These are phyloP conservation scores for Candida silvicultrix DNA, from an alignment of 805 yeast genomes.

Conservation along the genomic window DNA sequence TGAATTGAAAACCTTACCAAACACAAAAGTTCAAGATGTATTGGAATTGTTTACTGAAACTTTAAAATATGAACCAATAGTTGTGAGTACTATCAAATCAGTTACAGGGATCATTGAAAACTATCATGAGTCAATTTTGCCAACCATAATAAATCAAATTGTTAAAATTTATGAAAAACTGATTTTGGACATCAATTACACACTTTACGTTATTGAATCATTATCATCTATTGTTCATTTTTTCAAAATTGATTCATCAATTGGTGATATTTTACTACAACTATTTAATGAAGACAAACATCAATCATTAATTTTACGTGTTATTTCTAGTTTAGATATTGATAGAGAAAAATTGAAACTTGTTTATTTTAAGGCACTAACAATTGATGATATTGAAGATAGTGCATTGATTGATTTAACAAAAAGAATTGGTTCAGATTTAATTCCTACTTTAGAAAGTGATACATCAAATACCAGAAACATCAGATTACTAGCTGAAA, in stretches of 20 bases:
- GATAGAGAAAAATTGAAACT: slow-evolving; percentile 10
- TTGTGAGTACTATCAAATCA: slow-evolving; percentile 24
- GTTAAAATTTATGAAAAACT: slow-evolving; percentile 9
- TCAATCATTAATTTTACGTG: slow-evolving; percentile 18
- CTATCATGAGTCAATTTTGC: slow-evolving; percentile 8
- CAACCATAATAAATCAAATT: slow-evolving; percentile 6
- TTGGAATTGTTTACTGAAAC: slow-evolving; percentile 26
- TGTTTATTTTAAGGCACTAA: slow-evolving; percentile 17
- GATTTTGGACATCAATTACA: slow-evolving; percentile 6
- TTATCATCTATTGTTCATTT: slow-evolving; percentile 13
- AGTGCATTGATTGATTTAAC: slow-evolving; percentile 19
- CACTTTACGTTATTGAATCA: slow-evolving; percentile 16
- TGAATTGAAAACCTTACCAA: slow-evolving; percentile 19
- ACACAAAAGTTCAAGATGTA: slow-evolving; percentile 20
- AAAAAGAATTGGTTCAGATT: slow-evolving; percentile 18
- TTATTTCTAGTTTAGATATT: slow-evolving; percentile 15
- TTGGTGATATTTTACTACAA: slow-evolving; percentile 13
- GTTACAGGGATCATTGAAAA: slow-evolving; percentile 18
- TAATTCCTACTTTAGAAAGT: slow-evolving; percentile 20
- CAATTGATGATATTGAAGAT: slow-evolving; percentile 21
- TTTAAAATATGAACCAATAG: slow-evolving; percentile 29
- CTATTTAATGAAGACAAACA: slow-evolving; percentile 11
- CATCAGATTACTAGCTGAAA: slow-evolving; percentile 18
- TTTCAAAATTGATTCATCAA: slow-evolving; percentile 12
- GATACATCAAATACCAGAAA: slow-evolving; percentile 12